Evolutionary conservation across 768 basidiomycete genomes (phyloP), one percentile per base, ranked within the genome.

Genomic region (Cystofilobasidium macerans): DNA sequence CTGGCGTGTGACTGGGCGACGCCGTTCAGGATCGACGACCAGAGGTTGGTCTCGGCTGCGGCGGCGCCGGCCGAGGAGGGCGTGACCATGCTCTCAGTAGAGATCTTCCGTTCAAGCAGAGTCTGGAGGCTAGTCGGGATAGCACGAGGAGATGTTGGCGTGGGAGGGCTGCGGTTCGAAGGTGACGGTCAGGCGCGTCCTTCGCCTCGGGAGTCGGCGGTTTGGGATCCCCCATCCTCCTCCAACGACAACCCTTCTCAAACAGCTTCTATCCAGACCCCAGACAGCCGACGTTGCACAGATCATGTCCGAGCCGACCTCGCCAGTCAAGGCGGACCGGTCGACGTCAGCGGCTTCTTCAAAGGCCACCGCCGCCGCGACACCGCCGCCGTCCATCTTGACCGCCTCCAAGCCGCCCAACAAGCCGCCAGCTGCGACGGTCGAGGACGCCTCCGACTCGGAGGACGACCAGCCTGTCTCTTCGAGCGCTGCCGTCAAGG

Each of bases 21-120:
- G 16, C 86, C 85, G 76, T 92, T 85, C 6, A 98, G 81, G 70
- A 98, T 97, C 16, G 88, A 88, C 3, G 85, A 87, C 94, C 94
- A 98, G 45, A 97, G 78, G 71, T 93, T 67, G n/a, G n/a, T n/a
- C 51, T 54, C 51, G 33, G 57, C 20, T n/a, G 57, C 24, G 18
- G 57, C 7, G 33, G 33, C 1, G 3, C 33, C n/a, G 6, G 57
- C 18, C 22, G 57, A 36, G 9, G 58, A 28, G 26, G 30, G 16
- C 24, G 36, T 8, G 38, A 18, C 43, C 43, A 45, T 40, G 16
- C 38, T 40, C 16, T 8, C 9, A 40, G 16, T 8, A 40, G 16
- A 8, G 38, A 16, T 40, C 9, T 40, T 8, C 38, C 16, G 38
- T 8, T 16, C 38, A 16, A 40, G 38, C 38, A 40, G 38, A 40